Base-by-base conservation (phyloP, 495 filamentous ascomycete genomes). In the Penicillium cataractarum region DNA sequence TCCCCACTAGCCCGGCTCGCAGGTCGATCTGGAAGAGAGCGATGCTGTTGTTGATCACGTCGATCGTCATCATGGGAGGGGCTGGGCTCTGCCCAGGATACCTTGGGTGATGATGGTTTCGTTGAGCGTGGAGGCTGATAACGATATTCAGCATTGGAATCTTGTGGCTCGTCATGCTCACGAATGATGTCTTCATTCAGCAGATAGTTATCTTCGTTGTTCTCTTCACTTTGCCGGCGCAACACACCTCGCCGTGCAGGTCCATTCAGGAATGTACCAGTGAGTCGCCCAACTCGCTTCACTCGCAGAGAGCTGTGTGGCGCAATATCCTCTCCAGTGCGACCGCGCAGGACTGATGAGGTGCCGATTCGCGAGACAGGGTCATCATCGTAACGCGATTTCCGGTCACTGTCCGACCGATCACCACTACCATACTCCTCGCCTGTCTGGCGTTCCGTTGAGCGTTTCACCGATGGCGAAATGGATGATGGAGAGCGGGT, bases 151-250 rank as follows among this genome's bases (percentile, higher is more conserved):
- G 48, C 65, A 57, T 70, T 70, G 27, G 73, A 68, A 40, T 69
- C 61, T 22, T 71, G 62, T 2, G 24, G 60, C 40, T 71, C 72
- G 3, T 58, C 60, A 21, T 71, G 64, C 31, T 78, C 76, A 27
- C 64, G 65, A 15, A 60, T 68, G 6, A 60, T 66, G 7, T 65
- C 72, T 27, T 78, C 74, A 42, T 69, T 63, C 8, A 75, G 68
- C 4, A 74, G 63, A 46, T 73, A 70, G 19, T 70, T 66, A 48
- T 80, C 76, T 37, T 79, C 82, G 50, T 72, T 66, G 10, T 89
- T 87, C 46, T 92, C 90, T 42, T 92, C 90, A 62, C 89, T 92
- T 71, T 90, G 88, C 54, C 89, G 83, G 60, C 89, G 80, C 61
- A 84, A 67, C 19, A 89, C 84, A 15, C 89, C 90, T 62, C 90